Conservation (phyloP, 768 basidiomycete species). For the Trichaptum fuscoviolaceum region DNA sequence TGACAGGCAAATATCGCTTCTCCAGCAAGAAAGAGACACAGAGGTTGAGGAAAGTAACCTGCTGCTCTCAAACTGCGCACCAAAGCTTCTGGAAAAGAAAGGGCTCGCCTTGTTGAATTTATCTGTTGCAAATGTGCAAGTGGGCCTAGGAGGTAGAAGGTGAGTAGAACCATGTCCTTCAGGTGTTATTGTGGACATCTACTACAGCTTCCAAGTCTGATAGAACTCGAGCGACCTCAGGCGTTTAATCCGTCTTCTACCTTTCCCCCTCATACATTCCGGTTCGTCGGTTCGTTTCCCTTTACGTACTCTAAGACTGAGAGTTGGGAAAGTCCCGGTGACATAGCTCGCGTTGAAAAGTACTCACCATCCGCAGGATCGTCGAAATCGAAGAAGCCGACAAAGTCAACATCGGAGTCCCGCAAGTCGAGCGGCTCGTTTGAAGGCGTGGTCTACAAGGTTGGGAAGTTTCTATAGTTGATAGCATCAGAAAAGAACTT, state of each 20-base stretch:
- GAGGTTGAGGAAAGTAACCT: conserved; percentile 79
- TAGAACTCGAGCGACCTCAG: conserved; percentile 79
- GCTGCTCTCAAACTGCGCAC: conserved; percentile 75
- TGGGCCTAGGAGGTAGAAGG: conserved; percentile 94
- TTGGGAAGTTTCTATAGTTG: conserved; percentile 19
- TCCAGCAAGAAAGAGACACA: conserved; percentile 71
- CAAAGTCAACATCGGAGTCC: conserved; percentile 27
- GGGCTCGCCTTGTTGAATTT: conserved; percentile 78
- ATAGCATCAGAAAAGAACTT: neutral
- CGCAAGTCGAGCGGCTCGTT: conserved; percentile 17
- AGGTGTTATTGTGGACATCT: neutral
- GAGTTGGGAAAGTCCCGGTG: conserved; percentile 59
- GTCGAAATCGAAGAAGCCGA: conserved; percentile 29
- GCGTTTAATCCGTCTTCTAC: conserved; percentile 67
- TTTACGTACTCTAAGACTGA: neutral
- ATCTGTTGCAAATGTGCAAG: conserved; percentile 61
- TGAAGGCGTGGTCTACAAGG: conserved; percentile 89
- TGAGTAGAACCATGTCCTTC: conserved; percentile 28
- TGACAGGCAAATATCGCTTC: conserved; percentile 57
- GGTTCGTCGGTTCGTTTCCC: conserved; percentile 35
- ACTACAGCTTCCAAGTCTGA: conserved; percentile 46
- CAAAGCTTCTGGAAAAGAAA: conserved; percentile 81
- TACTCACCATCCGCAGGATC: conserved; percentile 40
- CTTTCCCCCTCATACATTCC: conserved; percentile 85
- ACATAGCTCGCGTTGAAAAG: conserved; percentile 81